Conservation (phyloP, 2,329 filamentous ascomycete genomes). For the Curvularia eragrostidis region DNA sequence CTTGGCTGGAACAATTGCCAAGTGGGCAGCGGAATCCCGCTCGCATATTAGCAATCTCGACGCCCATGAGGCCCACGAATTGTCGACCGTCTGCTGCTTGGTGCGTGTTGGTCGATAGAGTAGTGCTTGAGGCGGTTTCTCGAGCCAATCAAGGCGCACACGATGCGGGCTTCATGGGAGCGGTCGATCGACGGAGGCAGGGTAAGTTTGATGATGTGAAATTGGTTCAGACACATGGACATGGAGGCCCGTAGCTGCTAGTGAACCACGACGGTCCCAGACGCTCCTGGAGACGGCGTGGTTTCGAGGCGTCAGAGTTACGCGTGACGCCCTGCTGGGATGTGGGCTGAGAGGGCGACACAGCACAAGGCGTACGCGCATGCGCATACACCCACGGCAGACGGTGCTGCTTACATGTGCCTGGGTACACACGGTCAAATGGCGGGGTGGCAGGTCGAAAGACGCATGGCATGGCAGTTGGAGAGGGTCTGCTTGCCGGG, state of each 20-base stretch:
- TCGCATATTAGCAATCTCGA: constrained; percentile 7
- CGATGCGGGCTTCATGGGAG: neutral
- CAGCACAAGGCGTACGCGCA: neutral
- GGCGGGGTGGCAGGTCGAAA: neutral
- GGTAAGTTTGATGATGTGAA: constrained; percentile 1
- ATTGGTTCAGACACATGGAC: neutral
- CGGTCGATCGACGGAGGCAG: neutral
- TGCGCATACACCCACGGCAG: neutral
- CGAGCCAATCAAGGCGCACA: neutral
- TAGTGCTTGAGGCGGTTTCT: neutral
- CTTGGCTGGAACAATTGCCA: constrained; percentile 8
- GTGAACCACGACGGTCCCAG: neutral
- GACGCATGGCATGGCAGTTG: neutral
- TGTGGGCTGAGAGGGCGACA: neutral
- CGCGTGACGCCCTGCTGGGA: neutral
- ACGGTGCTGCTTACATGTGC: neutral
- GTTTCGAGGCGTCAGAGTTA: constrained; percentile 1
- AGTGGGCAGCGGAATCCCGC: constrained; percentile 7
- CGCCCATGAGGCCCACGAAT: neutral
- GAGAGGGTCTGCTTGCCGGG: neutral
- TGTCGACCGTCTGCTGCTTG: neutral
- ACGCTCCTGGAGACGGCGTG: neutral
- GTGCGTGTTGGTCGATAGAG: neutral
- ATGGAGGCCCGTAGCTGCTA: neutral
- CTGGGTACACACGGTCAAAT: neutral